Base-by-base conservation (phyloP, 2,329 filamentous ascomycete species). In the Cadophora malorum region DNA sequence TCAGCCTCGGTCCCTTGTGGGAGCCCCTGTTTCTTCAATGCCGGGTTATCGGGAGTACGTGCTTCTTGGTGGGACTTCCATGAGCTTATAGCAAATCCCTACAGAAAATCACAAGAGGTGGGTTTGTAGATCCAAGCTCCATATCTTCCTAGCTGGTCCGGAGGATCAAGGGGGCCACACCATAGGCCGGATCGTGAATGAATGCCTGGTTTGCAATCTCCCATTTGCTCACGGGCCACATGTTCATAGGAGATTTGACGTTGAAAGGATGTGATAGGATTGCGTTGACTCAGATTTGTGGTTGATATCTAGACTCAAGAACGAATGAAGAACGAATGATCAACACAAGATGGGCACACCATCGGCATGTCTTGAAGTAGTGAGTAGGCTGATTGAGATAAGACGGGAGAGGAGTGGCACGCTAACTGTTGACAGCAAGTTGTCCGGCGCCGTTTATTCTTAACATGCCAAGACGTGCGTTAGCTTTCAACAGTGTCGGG, bases 341-440 rank as follows among this genome's bases (percentile, higher is more conserved):
- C 52, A 28, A 33, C 52, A 10, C n/a, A 16, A 33, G 14, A 9
- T 3, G 52, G 14, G 25, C 14, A 55, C 28, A 25, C 14, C 33
- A 55, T 33, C 21, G 35, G 33, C 14, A 28, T 59, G 33, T 45
- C 35, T 59, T 9, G 56, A 19, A 41, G 56, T 59, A 41, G 33
- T 25, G 21, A 25, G 10, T 19, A 49, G 19, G 45, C 45, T 49
- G 45, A 49, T 1, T 49, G 12, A 25, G 33, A 28, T 25, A 12
- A 23, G 56, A 59, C 35, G 56, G 56, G 33, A 59, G 35, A 59
- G 35, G 33, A 59, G 56, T 35, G 56, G 35, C 35, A 59, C n/a
- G 3, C 56, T 59, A 59, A 41, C 56, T 38, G 12, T 23, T 59
- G 33, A 59, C 35, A 59, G 56, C 21, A 25, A 59, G 12, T 59